Evolutionary conservation across 2,329 filamentous ascomycete species (phyloP).

Genomic region (Rhinocladiella mackenziei): DNA sequence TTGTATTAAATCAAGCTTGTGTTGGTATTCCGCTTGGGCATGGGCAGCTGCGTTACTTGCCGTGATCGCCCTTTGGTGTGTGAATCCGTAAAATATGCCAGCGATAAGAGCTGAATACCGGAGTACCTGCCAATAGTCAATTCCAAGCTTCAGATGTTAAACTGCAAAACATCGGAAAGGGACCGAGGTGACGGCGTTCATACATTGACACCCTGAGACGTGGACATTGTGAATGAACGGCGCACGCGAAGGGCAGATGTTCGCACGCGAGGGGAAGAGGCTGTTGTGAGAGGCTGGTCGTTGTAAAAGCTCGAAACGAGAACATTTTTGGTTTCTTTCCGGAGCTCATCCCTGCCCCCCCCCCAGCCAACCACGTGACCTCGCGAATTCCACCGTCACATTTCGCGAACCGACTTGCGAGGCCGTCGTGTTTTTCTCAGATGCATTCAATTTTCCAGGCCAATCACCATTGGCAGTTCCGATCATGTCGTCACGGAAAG

Average conservation of each 20-base stretch:
- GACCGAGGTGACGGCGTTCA: constrained; percentile 25
- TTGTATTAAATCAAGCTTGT: constrained; percentile 86
- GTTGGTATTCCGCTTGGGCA: constrained; percentile 77
- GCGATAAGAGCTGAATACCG: constrained; percentile 91
- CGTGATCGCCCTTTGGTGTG: constrained; percentile 80
- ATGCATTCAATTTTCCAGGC: no score
- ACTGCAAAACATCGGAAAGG: constrained; percentile 2
- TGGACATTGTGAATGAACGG: constrained; percentile 52
- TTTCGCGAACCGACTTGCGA: no score
- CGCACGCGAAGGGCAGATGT: background rate
- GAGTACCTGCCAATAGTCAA: constrained; percentile 65
- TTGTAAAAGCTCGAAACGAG: constrained; percentile 8
- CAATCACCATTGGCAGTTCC: background rate
- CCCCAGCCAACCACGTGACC: constrained; percentile 13
- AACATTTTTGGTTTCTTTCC: constrained; percentile 18
- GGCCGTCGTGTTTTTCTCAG: background rate
- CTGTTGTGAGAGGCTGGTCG: constrained; percentile 1
- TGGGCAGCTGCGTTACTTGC: constrained; percentile 65
- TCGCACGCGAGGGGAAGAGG: background rate
- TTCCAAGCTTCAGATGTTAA: background rate
- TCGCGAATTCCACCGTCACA: constrained; percentile 13
- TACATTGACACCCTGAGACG: constrained; percentile 65
- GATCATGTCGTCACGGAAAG: constrained; percentile 61
- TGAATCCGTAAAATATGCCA: constrained; percentile 92
- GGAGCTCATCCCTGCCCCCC: constrained; percentile 15